Evolutionary conservation across 2,329 filamentous ascomycete genomes (phyloP), one percentile per base, ranked within the genome.

Genomic region (Rhexocercosporidium sp.): DNA sequence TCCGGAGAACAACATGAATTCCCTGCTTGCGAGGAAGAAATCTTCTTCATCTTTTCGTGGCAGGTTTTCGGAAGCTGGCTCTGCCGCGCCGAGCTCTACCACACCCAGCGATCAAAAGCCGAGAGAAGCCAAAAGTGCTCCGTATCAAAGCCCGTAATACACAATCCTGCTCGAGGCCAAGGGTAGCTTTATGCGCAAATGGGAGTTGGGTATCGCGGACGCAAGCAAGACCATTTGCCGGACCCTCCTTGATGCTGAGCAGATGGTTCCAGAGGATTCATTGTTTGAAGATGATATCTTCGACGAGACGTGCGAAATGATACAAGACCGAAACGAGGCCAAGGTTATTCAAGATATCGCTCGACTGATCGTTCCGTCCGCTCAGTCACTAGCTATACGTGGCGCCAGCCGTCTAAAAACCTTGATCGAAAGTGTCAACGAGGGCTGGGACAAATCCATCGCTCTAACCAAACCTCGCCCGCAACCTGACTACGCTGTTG

Each of bases 401-500:
- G 61, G 67, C 31, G 62, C 56, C 29, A 65, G 62, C 65, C 51
- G 78, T 62, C 75, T 82, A 7, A 53, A 77, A 1, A 49, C 53
- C 65, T n/a, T n/a, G n/a, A n/a, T n/a, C n/a, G n/a, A n/a, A n/a
- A 31, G 29, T 31, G 29, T 31, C 29, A 31, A 83, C 68, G 76
- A 82, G 72, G 74, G 75, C 64, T 84, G 80, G 81, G 77, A 76
- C 57, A 80, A 78, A 67, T 78, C 77, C 3, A 75, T 81, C 37
- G 75, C 80, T 4, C 41, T 83, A 0, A 76, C 69, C 27, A 73
- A 74, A 1, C 69, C 77, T 57, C 37, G 76, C 60, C 82, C 80
- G 3, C 81, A 84, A 70, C 82, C 82, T 0, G 80, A 83, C 71
- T 83, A 81, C 68, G 75, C 78, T 22, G 76, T 82, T 7, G 80